These are phyloP conservation scores for Centella asiatica DNA, from an alignment of 129 eudicot genomes.

Conservation along the genomic window DNA sequence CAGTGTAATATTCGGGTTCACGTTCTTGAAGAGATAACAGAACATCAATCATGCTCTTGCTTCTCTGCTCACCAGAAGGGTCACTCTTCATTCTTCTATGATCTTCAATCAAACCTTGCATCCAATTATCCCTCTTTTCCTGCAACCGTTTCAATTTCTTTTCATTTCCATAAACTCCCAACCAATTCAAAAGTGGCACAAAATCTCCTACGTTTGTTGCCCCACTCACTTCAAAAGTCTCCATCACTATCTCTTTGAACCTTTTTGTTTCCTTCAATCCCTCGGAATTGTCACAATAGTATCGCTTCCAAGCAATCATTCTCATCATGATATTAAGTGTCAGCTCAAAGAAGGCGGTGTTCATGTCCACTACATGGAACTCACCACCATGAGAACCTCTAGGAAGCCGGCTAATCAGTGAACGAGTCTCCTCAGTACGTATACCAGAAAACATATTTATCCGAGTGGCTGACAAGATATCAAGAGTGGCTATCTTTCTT, in stretches of 20 bases:
- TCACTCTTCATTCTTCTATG: too few species aligned
- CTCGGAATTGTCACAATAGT: slow-evolving; percentile 19
- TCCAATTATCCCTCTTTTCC: too few species aligned
- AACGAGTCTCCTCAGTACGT: slow-evolving; percentile 26
- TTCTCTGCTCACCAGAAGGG: too few species aligned
- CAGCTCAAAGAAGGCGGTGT: slow-evolving; percentile 16
- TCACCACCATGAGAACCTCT: background rate
- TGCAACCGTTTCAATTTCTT: too few species aligned
- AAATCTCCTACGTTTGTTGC: slow-evolving; percentile 25
- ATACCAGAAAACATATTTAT: slow-evolving; percentile 23
- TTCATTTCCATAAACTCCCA: too few species aligned
- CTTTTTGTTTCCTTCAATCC: slow-evolving; percentile 17
- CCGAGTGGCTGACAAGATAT: slow-evolving; percentile 40
- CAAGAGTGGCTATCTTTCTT: slow-evolving; percentile 29
- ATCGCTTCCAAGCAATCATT: slow-evolving; percentile 26
- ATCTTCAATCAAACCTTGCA: too few species aligned
- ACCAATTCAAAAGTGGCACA: too few species aligned
- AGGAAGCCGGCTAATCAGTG: slow-evolving; percentile 9
- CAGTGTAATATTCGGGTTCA: too few species aligned
- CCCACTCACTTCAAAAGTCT: slow-evolving; percentile 4
- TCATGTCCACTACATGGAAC: slow-evolving; percentile 21
- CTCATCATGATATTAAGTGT: slow-evolving; percentile 31
- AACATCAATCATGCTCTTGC: too few species aligned
- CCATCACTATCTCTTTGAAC: slow-evolving; percentile 19
- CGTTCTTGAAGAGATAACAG: too few species aligned